Evolutionary conservation across 2,329 filamentous ascomycete species (phyloP).

Genomic region (Curvularia verruculosa): DNA sequence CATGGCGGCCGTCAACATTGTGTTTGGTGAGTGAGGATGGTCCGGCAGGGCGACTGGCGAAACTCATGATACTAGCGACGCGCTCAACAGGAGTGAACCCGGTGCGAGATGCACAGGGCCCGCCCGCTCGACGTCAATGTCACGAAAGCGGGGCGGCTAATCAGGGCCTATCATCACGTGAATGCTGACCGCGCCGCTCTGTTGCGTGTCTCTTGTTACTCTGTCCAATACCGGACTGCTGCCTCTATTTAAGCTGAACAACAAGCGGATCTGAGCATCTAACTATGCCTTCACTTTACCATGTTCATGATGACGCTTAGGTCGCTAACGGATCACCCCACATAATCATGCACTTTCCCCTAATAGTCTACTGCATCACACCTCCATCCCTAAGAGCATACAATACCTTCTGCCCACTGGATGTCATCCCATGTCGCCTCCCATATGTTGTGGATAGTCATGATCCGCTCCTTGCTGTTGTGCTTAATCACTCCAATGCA

Average conservation of each 20-base stretch:
- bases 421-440: conserved; percentile 62
- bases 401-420: conserved; percentile 56
- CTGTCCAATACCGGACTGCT: neutral
- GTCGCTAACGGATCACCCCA: conserved; percentile 5
- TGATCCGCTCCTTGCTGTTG: conserved; percentile 51
- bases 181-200: conserved; percentile 1
- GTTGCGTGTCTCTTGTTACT: neutral
- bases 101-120: conserved; percentile 4
- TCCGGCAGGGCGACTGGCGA: conserved; percentile 11
- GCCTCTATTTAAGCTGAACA: neutral
- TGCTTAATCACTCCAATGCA: conserved; percentile 58
- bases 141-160: conserved; percentile 34
- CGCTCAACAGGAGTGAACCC: conserved; percentile 13
- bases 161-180: conserved; percentile 28
- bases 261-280: no score
- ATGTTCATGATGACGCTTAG: conserved; percentile 13
- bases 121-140: conserved; percentile 14
- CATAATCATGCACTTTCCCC: neutral
- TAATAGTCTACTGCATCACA: neutral
- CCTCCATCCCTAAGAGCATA: conserved; percentile 24
- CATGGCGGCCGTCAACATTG: conserved; percentile 33
- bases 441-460: conserved; percentile 59
- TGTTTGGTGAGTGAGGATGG: conserved; percentile 18
- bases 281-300: neutral
- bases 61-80: conserved; percentile 34